phyloP scores from a whole-genome alignment of 2,329 filamentous ascomycete genomes.

The Pyricularia sp. region DNA sequence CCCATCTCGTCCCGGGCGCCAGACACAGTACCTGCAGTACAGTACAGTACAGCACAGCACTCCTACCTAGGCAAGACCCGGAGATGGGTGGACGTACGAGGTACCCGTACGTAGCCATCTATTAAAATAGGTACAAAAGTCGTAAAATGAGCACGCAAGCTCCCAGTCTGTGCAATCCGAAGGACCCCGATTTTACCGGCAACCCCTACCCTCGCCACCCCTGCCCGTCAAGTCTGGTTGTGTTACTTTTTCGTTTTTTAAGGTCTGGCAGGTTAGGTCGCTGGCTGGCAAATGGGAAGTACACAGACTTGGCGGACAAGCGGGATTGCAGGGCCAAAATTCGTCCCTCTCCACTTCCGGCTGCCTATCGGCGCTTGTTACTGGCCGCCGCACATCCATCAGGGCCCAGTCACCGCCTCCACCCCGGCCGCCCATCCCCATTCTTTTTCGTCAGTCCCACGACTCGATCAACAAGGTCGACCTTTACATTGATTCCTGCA shows the following conservation, averaged over 20 bases:
- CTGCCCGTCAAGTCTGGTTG: background rate
- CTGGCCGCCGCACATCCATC: background rate
- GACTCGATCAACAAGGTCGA: background rate
- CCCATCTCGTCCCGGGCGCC: background rate
- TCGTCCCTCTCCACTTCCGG: background rate
- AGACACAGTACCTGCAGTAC: background rate
- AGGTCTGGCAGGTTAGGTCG: background rate
- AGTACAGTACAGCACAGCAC: background rate
- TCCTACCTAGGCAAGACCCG: background rate
- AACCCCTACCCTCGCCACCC: background rate
- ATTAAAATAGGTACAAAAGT: background rate
- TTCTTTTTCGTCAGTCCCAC: background rate
- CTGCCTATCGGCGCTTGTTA: background rate
- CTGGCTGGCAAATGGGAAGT: background rate
- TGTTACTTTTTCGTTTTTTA: background rate
- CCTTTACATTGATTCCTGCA: background rate
- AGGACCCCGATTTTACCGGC: background rate
- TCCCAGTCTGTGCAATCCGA: background rate
- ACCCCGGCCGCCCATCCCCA: constrained; percentile 1
- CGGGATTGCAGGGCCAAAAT: constrained; percentile 1
- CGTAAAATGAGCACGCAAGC: background rate
- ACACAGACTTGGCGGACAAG: constrained; percentile 1
- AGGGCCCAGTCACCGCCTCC: constrained; percentile 1
- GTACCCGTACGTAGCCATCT: background rate
- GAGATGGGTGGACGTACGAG: background rate